Conservation (phyloP, 2,329 filamentous ascomycete genomes). For the Emericellopsis atlantica region DNA sequence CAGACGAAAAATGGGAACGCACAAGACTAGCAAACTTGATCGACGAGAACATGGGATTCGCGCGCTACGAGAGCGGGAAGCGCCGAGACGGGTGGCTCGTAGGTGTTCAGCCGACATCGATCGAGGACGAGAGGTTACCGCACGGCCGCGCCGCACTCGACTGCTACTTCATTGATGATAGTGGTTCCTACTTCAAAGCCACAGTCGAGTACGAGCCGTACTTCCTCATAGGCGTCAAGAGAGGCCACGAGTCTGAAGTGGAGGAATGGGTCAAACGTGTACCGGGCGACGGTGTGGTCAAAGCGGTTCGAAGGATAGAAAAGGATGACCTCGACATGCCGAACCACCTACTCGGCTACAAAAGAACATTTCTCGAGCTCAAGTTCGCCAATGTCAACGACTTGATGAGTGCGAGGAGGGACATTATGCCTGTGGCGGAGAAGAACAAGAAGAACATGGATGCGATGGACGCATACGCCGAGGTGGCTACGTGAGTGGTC, state of each 20-base stretch:
- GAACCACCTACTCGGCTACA: slow-evolving; percentile 87
- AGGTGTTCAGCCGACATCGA: slow-evolving; percentile 81
- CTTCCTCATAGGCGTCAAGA: slow-evolving; percentile 83
- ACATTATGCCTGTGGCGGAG: slow-evolving; percentile 82
- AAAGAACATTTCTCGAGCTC: slow-evolving; percentile 76
- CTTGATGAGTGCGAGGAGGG: slow-evolving; percentile 70
- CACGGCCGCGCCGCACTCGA: slow-evolving; percentile 84
- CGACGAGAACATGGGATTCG: slow-evolving; percentile 91
- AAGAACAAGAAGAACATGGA: slow-evolving; percentile 94
- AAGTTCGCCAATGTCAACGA: slow-evolving; percentile 80
- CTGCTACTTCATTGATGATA: slow-evolving; percentile 92
- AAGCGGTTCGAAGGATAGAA: slow-evolving; percentile 62
- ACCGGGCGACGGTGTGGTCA: slow-evolving; percentile 68
- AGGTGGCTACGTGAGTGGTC: slow-evolving; percentile 70
- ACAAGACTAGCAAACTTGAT: slow-evolving; percentile 74
- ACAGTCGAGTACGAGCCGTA: slow-evolving; percentile 95
- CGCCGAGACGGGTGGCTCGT: slow-evolving; percentile 80
- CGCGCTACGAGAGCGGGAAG: slow-evolving; percentile 79
- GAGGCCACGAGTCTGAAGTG: slow-evolving; percentile 79
- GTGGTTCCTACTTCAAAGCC: slow-evolving; percentile 79
- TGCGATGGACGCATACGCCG: slow-evolving; percentile 96
- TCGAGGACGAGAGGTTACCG: slow-evolving; percentile 74
- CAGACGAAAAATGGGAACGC: slow-evolving; percentile 86
- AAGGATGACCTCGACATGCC: slow-evolving; percentile 94
- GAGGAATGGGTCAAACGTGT: slow-evolving; percentile 87